A percentile compares a stretch with the other conserved stretches of the same genome.
Conservation (phyloP, 2,329 filamentous ascomycete species). For the Decorospora gaudefroyi region DNA sequence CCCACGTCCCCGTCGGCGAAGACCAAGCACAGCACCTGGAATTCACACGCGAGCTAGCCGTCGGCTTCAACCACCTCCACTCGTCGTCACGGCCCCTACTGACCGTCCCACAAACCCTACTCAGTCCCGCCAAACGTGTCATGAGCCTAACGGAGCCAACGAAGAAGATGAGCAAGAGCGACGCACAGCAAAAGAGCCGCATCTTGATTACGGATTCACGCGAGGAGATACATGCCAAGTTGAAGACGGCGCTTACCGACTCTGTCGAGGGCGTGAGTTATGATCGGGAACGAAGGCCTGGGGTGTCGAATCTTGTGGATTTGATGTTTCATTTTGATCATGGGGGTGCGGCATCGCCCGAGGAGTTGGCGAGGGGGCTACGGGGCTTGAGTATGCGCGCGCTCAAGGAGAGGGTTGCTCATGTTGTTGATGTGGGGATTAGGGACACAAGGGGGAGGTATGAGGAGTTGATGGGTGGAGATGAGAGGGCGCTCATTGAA, state of each 20-base stretch:
- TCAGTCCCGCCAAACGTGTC: conserved; percentile 72
- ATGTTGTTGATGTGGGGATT: conserved; percentile 60
- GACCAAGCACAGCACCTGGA: conserved; percentile 95
- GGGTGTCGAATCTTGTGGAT: conserved; percentile 84
- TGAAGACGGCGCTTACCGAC: conserved; percentile 78
- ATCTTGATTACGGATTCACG: conserved; percentile 79
- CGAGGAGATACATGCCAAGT: conserved; percentile 67
- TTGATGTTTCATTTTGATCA: conserved; percentile 72
- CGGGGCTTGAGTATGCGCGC: conserved; percentile 56
- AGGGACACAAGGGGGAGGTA: conserved; percentile 62
- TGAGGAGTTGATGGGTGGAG: conserved; percentile 56
- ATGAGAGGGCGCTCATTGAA: conserved; percentile 60
- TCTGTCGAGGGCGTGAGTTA: conserved; percentile 70
- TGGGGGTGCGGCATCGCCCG: conserved; percentile 41
- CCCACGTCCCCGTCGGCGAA: conserved; percentile 94
- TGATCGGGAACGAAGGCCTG: conserved; percentile 70
- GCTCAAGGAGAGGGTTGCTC: conserved; percentile 68
- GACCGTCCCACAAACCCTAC: conserved; percentile 34
- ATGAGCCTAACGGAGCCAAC: conserved; percentile 84
- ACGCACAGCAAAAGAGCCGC: conserved; percentile 69
- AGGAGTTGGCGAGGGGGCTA: conserved; percentile 55
- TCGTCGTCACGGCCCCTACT: conserved; percentile 32
- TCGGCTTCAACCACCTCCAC: conserved; percentile 86
- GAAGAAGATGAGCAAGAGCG: conserved; percentile 94
- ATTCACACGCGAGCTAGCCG: conserved; percentile 83